A percentile compares a stretch with the other conserved stretches of the same genome.
These are phyloP conservation scores for Coemansia reversa DNA, from an alignment of 192 early-diverging fungal genomes.

Conservation along the genomic window DNA sequence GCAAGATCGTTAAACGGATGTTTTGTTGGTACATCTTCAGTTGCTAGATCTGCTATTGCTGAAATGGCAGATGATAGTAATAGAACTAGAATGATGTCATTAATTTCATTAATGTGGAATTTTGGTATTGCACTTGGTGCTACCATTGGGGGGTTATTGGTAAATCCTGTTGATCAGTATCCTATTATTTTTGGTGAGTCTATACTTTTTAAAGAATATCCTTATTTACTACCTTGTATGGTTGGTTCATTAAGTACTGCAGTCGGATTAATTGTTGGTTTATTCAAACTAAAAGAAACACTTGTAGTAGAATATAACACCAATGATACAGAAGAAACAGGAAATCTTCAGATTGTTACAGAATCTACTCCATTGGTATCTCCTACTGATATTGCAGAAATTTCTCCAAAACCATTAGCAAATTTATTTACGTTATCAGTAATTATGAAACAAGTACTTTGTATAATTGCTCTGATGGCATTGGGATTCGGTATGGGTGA, in stretches of 20 bases:
- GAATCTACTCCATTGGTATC: not conserved
- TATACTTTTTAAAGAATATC: slow-evolving; percentile 62
- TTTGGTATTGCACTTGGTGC: slow-evolving; percentile 66
- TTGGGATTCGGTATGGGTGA: slow-evolving; percentile 27
- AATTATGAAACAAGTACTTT: slow-evolving; percentile 13
- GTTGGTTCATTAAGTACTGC: slow-evolving; percentile 62
- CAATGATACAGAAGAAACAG: no score
- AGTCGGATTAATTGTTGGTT: slow-evolving; percentile 64
- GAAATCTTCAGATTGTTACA: not conserved
- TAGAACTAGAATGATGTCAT: slow-evolving; percentile 69
- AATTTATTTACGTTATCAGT: not conserved
- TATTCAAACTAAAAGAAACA: slow-evolving; percentile 65
- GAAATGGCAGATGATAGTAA: slow-evolving; percentile 86
- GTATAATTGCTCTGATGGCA: slow-evolving; percentile 24
- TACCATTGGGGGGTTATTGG: slow-evolving; percentile 73
- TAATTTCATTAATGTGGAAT: slow-evolving; percentile 74
- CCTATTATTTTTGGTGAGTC: slow-evolving; percentile 61
- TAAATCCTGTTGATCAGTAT: slow-evolving; percentile 67
- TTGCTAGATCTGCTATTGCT: slow-evolving; percentile 76
- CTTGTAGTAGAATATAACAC: not conserved
- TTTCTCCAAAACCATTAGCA: not conserved
- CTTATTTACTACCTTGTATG: slow-evolving; percentile 84
- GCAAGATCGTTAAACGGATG: slow-evolving; percentile 66
- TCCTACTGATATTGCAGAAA: not conserved
- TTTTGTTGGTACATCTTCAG: slow-evolving; percentile 74